Percentiles rank a stretch among this genome's conserved stretches.
Conservation (phyloP, 306 rosid species). For the Senna siamea region DNA sequence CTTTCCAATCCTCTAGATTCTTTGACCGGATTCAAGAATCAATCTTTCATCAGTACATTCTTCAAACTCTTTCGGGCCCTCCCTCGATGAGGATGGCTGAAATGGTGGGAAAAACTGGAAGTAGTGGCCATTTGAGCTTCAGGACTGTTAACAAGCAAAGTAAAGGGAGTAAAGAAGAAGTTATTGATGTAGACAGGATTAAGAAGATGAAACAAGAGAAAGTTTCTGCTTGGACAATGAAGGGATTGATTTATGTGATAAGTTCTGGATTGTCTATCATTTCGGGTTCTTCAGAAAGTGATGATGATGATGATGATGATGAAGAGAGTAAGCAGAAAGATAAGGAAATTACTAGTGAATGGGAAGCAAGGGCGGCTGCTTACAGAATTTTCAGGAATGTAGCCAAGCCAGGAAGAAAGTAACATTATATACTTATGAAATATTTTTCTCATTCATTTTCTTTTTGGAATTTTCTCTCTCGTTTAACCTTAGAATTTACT, state of each 20-base stretch:
- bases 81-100: conserved; percentile 67
- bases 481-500: conserved; percentile 11
- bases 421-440: conserved; percentile 21
- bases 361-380: conserved; percentile 80
- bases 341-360: conserved; percentile 70
- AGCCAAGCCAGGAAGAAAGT: conserved; percentile 69
- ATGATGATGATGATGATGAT: conserved; percentile 39
- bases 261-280: conserved; percentile 71
- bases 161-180: conserved; percentile 55
- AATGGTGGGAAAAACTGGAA: conserved; percentile 42
- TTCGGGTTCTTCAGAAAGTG: conserved; percentile 20
- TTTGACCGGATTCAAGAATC: conserved; percentile 86
- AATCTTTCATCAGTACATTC: conserved; percentile 77
- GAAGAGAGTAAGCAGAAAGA: conserved; percentile 55
- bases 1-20: conserved; percentile 71
- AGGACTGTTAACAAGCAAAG: conserved; percentile 43
- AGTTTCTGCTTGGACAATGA: conserved; percentile 90
- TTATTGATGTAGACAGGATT: conserved; percentile 79
- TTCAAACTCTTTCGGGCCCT: conserved; percentile 77
- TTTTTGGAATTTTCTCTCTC: conserved; percentile 1
- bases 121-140: conserved; percentile 59
- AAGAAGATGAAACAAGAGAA: conserved; percentile 70
- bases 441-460: background rate
- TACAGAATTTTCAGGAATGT: conserved; percentile 68
- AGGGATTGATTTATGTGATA: conserved; percentile 68